phyloP scores from a whole-genome alignment of 495 filamentous ascomycete species.

The Penicillium crystallinum region DNA sequence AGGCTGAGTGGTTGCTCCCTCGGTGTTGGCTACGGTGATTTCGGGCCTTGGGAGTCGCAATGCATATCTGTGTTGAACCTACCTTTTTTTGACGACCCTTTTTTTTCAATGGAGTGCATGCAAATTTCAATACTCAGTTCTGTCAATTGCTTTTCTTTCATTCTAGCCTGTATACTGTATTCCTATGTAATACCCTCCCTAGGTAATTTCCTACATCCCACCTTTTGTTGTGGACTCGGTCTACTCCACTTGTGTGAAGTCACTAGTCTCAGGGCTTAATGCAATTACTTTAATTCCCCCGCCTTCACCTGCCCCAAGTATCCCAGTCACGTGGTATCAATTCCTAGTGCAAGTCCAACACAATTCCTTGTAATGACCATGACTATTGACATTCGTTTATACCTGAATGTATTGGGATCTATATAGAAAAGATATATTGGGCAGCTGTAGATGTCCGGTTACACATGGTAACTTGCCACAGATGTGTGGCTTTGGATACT shows the following conservation, averaged over 20 bases:
- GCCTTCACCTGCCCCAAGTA: background rate
- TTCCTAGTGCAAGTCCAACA: background rate
- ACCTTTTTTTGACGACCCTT: conserved; percentile 28
- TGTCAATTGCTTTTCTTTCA: conserved; percentile 2
- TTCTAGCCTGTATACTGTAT: background rate
- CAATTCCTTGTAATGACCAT: background rate
- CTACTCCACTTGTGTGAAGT: background rate
- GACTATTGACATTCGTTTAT: too few relatives aligned
- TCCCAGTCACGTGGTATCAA: background rate
- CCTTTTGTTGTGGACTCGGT: background rate
- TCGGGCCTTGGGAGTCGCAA: conserved; percentile 13
- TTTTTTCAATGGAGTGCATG: conserved; percentile 33
- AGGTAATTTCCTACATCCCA: too few relatives aligned
- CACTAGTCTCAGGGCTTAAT: background rate
- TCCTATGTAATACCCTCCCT: too few relatives aligned
- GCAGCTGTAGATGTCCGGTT: too few relatives aligned
- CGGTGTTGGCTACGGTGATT: conserved; percentile 18
- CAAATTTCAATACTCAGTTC: conserved; percentile 22
- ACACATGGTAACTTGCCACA: too few relatives aligned
- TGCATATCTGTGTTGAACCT: conserved; percentile 27
- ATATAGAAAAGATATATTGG: too few relatives aligned
- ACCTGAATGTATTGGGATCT: too few relatives aligned
- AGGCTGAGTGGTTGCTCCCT: conserved; percentile 17
- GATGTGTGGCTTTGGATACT: too few relatives aligned
- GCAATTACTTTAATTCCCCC: background rate